Conservation (phyloP, 805 yeast species). For the Martiniozyma abietophila region DNA sequence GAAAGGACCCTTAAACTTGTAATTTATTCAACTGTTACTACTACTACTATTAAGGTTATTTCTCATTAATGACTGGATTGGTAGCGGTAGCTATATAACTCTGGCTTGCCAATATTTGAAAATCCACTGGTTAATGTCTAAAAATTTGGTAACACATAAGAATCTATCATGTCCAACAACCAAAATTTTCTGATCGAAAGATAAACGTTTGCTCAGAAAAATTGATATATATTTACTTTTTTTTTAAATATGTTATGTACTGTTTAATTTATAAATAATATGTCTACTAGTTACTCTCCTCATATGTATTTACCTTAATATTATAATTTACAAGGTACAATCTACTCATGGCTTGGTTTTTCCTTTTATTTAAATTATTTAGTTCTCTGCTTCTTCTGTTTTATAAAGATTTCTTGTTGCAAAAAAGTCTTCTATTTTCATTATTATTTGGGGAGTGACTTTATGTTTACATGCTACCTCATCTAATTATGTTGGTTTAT, state of each 20-base stretch:
- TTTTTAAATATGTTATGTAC: conserved; percentile 22
- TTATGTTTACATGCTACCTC: conserved; percentile 40
- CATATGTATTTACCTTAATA: conserved; percentile 35
- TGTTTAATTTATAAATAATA: conserved; percentile 32
- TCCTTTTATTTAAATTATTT: conserved; percentile 35
- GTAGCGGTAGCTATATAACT: no score
- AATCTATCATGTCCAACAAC: no score
- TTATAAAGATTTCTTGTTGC: conserved; percentile 32
- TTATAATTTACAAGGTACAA: conserved; percentile 30
- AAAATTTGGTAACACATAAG: no score
- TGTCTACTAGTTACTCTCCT: conserved; percentile 36
- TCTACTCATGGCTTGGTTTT: conserved; percentile 39
- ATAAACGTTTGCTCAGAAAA: conserved; percentile 20
- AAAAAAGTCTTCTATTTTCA: conserved; percentile 28
- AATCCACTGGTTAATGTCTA: no score
- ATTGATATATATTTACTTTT: conserved; percentile 29
- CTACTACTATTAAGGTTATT: no score
- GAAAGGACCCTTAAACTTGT: no score
- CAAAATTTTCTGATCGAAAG: no score
- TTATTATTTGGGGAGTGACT: conserved; percentile 41
- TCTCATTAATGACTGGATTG: no score
- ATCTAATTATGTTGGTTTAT: conserved; percentile 33
- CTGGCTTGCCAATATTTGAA: no score
- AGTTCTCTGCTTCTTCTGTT: conserved; percentile 31
- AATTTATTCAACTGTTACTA: no score